phyloP scores from a whole-genome alignment of 176 grass and related monocot genomes.

The Tuctoria greenei region DNA sequence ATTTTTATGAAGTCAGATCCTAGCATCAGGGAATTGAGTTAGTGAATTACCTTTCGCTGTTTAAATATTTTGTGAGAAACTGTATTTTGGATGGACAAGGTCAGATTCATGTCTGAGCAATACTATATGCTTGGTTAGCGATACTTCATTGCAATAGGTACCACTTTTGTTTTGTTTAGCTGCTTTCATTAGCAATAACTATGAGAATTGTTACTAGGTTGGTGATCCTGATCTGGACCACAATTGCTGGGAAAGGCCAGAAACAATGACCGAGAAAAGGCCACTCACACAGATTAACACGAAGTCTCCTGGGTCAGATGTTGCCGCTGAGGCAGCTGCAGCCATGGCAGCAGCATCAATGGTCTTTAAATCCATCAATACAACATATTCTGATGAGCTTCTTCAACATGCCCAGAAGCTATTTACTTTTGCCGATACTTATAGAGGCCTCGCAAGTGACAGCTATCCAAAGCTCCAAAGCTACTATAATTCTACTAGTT shows the following conservation, averaged over 20 bases:
- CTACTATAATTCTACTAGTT: slow-evolving; percentile 87
- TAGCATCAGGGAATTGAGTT: not conserved
- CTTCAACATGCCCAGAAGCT: slow-evolving; percentile 86
- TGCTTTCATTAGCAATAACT: not conserved
- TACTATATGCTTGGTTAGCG: slow-evolving; percentile 4
- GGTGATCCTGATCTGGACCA: slow-evolving; percentile 95
- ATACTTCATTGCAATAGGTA: not conserved
- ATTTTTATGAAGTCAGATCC: slow-evolving; percentile 26
- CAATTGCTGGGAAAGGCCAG: slow-evolving; percentile 96
- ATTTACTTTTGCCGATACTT: slow-evolving; percentile 89
- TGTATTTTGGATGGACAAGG: not conserved
- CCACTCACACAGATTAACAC: slow-evolving; percentile 77
- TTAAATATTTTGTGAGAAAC: not conserved
- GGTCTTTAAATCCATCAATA: slow-evolving; percentile 79
- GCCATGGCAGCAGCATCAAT: slow-evolving; percentile 92
- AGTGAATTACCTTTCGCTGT: slow-evolving; percentile 3
- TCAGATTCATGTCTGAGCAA: not conserved
- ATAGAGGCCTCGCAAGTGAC: slow-evolving; percentile 68
- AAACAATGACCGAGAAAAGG: slow-evolving; percentile 88
- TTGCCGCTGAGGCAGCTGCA: slow-evolving; percentile 87
- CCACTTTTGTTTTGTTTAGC: slow-evolving; percentile 2
- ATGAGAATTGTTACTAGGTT: slow-evolving; percentile 49
- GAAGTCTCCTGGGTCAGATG: slow-evolving; percentile 80
- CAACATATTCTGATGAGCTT: slow-evolving; percentile 74
- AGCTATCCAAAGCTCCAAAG: slow-evolving; percentile 69